A percentile compares a stretch with the other conserved stretches of the same genome.
These are phyloP conservation scores for Albatrellus ellisii DNA, from an alignment of 768 basidiomycete genomes.

Conservation along the genomic window DNA sequence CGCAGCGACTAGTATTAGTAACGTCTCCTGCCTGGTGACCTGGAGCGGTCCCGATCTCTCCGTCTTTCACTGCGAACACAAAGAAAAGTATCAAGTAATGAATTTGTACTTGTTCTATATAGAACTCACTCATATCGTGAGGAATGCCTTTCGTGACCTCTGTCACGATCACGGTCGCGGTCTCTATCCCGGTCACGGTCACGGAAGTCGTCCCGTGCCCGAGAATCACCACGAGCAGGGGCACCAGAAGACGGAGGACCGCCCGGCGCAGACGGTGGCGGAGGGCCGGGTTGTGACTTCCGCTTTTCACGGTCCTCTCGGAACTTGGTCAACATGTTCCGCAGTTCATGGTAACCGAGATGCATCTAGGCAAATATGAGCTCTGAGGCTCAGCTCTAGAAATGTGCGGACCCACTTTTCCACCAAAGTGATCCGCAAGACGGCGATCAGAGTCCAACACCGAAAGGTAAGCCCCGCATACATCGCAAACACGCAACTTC, in stretches of 20 bases:
- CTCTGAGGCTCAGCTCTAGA: background rate
- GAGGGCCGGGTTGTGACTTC: conserved; percentile 36
- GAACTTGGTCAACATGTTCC: conserved; percentile 86
- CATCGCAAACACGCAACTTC: conserved; percentile 98
- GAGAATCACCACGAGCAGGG: conserved; percentile 33
- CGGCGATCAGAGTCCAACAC: conserved; percentile 97
- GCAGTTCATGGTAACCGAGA: conserved; percentile 94
- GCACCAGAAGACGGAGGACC: conserved; percentile 19
- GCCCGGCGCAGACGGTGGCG: conserved; percentile 19
- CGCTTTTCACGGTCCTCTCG: conserved; percentile 80
- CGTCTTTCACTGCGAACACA: conserved; percentile 3
- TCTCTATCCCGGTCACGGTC: conserved; percentile 59
- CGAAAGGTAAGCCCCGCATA: conserved; percentile 98
- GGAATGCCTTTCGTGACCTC: conserved; percentile 38
- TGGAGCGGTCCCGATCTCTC: conserved; percentile 11
- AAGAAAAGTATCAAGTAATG: background rate
- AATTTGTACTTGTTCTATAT: background rate
- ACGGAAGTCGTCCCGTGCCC: conserved; percentile 48
- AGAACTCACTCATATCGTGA: conserved; percentile 12
- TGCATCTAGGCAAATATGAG: conserved; percentile 82
- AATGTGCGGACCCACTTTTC: conserved; percentile 58
- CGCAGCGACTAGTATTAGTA: conserved; percentile 3
- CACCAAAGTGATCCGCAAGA: conserved; percentile 98
- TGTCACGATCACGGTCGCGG: conserved; percentile 61
- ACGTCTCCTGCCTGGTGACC: conserved; percentile 13